These are phyloP conservation scores for Eragrostis curvula DNA, from an alignment of 176 grass and related monocot genomes.

Conservation along the genomic window DNA sequence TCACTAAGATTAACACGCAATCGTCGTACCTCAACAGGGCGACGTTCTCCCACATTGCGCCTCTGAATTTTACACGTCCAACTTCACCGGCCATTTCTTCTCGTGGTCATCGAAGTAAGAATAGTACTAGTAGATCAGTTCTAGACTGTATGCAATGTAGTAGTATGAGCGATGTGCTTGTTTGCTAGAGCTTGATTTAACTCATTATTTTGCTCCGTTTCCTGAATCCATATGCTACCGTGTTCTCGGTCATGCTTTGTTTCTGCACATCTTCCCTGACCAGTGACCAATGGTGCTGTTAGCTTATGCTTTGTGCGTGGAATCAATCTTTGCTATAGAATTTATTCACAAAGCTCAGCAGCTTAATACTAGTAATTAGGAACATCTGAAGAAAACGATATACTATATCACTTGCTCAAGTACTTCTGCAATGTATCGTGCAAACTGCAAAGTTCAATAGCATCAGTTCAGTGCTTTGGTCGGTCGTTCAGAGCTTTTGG, in stretches of 20 bases:
- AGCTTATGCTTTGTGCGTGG: background rate
- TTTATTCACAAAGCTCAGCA: background rate
- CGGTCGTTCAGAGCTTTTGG: background rate
- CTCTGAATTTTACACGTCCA: conserved; percentile 24
- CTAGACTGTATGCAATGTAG: background rate
- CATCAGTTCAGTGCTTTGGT: background rate
- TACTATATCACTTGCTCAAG: background rate
- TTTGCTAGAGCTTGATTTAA: conserved; percentile 32
- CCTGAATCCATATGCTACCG: too few relatives aligned
- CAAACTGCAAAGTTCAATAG: background rate
- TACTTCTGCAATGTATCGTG: background rate
- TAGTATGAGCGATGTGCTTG: background rate
- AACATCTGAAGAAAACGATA: background rate
- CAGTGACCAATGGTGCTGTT: background rate
- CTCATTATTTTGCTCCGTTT: conserved; percentile 25
- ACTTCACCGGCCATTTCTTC: conserved; percentile 43
- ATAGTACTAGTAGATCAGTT: background rate
- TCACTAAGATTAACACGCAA: too few relatives aligned
- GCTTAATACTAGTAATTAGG: background rate
- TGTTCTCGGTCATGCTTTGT: background rate
- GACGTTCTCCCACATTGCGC: too few relatives aligned
- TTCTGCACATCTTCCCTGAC: background rate
- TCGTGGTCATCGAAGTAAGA: conserved; percentile 44
- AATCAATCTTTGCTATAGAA: background rate
- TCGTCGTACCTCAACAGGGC: too few relatives aligned